Evolutionary conservation across 2,329 filamentous ascomycete species (phyloP).

Genomic region (Sclerotinia trifoliorum): DNA sequence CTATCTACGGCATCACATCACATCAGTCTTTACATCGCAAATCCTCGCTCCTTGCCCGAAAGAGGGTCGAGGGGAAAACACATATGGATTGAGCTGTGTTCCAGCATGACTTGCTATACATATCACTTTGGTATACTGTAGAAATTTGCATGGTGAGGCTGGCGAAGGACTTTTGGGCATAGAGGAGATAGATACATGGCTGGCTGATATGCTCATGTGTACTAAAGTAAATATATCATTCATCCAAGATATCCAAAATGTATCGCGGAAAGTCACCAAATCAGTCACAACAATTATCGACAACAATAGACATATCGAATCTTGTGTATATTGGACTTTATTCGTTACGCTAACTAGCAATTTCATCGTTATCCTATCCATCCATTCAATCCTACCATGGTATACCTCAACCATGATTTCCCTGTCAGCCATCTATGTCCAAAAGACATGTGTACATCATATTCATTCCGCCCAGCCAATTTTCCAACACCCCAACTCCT

Average conservation of each 20-base stretch:
- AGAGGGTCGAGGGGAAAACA: neutral
- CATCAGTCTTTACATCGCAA: neutral
- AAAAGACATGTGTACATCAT: conserved; percentile 18
- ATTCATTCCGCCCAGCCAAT: conserved; percentile 23
- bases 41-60: neutral
- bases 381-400: conserved; percentile 19
- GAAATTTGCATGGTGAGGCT: conserved; percentile 16
- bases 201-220: neutral
- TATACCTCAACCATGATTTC: conserved; percentile 17
- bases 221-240: neutral
- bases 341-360: conserved; percentile 25
- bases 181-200: neutral
- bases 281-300: neutral
- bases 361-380: conserved; percentile 24
- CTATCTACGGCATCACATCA: neutral
- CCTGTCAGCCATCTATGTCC: conserved; percentile 24
- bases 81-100: conserved; percentile 6
- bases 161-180: neutral
- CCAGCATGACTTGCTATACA: neutral
- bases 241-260: neutral
- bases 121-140: neutral
- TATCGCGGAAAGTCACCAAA: neutral
- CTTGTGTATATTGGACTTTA: neutral
- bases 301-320: neutral
- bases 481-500: conserved; percentile 34